A percentile compares a stretch with the other conserved stretches of the same genome.
These are phyloP conservation scores for Aspergillus calidoustus DNA, from an alignment of 2,329 filamentous ascomycete genomes.

Conservation along the genomic window DNA sequence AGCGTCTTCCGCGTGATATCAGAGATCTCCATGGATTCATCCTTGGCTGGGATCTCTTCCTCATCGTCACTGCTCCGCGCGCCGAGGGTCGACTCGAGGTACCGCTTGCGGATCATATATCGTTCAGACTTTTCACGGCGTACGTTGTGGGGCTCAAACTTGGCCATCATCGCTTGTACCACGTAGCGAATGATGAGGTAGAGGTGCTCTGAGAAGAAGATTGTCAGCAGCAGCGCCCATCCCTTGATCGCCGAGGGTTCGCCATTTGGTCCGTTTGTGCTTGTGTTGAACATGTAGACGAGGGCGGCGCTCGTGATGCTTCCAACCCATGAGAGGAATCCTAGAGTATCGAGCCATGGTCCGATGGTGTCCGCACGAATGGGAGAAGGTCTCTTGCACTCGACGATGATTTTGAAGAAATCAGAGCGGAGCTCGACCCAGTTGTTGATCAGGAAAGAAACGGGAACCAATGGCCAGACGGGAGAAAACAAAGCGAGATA, in stretches of 20 bases:
- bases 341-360: conserved; percentile 86
- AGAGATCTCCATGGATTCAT: conserved; percentile 24
- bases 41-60: conserved; percentile 22
- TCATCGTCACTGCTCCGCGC: conserved; percentile 30
- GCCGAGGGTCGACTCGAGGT: conserved; percentile 60
- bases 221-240: conserved; percentile 79
- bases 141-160: conserved; percentile 82
- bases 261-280: conserved; percentile 54
- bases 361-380: conserved; percentile 93
- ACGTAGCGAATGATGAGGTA: conserved; percentile 78
- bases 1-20: conserved; percentile 43
- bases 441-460: conserved; percentile 93
- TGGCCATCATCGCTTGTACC: conserved; percentile 74
- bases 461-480: conserved; percentile 87
- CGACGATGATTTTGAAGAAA: conserved; percentile 91
- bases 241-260: conserved; percentile 67
- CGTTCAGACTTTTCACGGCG: conserved; percentile 84
- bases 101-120: conserved; percentile 77
- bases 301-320: conserved; percentile 86
- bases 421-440: conserved; percentile 95
- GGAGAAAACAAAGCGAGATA: conserved; percentile 93
- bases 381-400: conserved; percentile 86
- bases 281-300: conserved; percentile 83
- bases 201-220: conserved; percentile 86
- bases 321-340: conserved; percentile 91